phyloP scores from a whole-genome alignment of 2,329 filamentous ascomycete species.

The Bipolaris oryzae region DNA sequence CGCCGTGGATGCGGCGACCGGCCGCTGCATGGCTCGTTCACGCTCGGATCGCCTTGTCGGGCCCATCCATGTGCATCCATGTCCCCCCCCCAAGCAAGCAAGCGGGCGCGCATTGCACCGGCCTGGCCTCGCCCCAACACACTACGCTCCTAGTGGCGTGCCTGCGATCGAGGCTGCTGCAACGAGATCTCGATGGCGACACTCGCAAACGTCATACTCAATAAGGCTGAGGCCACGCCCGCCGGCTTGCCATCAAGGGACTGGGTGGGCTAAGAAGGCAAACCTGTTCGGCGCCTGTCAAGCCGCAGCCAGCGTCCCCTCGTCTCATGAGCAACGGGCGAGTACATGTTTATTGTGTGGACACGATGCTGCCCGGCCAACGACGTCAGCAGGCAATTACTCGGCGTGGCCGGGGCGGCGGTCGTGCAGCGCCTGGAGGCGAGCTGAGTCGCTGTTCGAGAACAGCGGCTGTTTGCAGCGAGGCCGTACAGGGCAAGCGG shows the following conservation, averaged over 20 bases:
- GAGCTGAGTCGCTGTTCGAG: constrained; percentile 42
- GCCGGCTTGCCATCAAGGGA: constrained; percentile 30
- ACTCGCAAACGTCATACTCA: constrained; percentile 41
- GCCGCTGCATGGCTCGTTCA: constrained; percentile 39
- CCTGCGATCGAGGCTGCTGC: constrained; percentile 37
- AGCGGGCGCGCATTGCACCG: constrained; percentile 40
- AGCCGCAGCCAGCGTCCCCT: constrained; percentile 8
- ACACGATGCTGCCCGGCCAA: constrained; percentile 1
- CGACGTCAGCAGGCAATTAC: constrained; percentile 21
- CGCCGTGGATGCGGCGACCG: constrained; percentile 24
- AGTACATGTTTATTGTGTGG: too few relatives aligned
- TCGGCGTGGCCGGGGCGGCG: constrained; percentile 35
- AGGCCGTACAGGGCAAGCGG: not conserved
- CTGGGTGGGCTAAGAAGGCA: constrained; percentile 11
- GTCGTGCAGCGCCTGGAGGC: constrained; percentile 30
- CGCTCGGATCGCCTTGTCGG: constrained; percentile 26
- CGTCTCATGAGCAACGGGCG: constrained; percentile 10
- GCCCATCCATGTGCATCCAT: constrained; percentile 6
- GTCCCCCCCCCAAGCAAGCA: constrained; percentile 22
- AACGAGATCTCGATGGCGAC: constrained; percentile 37
- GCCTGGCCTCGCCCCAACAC: constrained; percentile 34
- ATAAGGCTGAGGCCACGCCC: constrained; percentile 29
- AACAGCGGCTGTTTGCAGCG: constrained; percentile 29
- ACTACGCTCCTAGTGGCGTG: constrained; percentile 29
- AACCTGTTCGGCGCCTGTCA: constrained; percentile 17